Evolutionary conservation across 2,329 filamentous ascomycete genomes (phyloP).

Genomic region (Talaromyces sp.): DNA sequence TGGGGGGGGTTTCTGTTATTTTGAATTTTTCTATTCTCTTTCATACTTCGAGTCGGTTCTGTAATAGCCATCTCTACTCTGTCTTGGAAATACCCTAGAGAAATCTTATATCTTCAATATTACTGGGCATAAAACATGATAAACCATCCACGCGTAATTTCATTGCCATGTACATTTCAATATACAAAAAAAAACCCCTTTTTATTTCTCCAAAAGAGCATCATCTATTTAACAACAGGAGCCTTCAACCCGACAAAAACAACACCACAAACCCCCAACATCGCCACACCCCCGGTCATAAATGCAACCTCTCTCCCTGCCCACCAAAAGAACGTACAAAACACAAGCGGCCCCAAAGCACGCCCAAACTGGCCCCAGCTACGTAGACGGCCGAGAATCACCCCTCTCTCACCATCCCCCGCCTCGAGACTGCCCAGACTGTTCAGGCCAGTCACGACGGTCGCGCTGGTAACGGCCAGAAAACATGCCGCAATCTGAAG

Average conservation of each 20-base stretch:
- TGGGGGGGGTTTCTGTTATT: not conserved
- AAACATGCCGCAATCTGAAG: slow-evolving; percentile 80
- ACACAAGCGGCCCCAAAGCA: slow-evolving; percentile 78
- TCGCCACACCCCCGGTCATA: slow-evolving; percentile 70
- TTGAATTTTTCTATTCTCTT: not conserved
- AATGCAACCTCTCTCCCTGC: slow-evolving; percentile 85
- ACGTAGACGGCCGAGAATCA: slow-evolving; percentile 77
- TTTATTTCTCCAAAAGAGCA: not conserved
- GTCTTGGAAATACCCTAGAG: not conserved
- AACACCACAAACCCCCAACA: slow-evolving; percentile 65
- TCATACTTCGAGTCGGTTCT: not conserved
- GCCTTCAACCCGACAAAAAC: slow-evolving; percentile 65
- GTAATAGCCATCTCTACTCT: not conserved
- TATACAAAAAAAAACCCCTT: not conserved
- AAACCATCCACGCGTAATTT: not conserved
- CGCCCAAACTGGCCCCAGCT: slow-evolving; percentile 80
- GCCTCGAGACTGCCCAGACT: slow-evolving; percentile 89
- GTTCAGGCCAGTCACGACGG: slow-evolving; percentile 90
- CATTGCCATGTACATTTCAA: not conserved
- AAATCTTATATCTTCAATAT: not conserved
- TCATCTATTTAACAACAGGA: not conserved
- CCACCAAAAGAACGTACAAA: slow-evolving; percentile 98
- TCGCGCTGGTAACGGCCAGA: slow-evolving; percentile 84
- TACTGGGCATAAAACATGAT: not conserved
- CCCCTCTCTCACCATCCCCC: slow-evolving; percentile 69